These are phyloP conservation scores for Nidula microcarpa DNA, from an alignment of 768 basidiomycete genomes.

Conservation along the genomic window DNA sequence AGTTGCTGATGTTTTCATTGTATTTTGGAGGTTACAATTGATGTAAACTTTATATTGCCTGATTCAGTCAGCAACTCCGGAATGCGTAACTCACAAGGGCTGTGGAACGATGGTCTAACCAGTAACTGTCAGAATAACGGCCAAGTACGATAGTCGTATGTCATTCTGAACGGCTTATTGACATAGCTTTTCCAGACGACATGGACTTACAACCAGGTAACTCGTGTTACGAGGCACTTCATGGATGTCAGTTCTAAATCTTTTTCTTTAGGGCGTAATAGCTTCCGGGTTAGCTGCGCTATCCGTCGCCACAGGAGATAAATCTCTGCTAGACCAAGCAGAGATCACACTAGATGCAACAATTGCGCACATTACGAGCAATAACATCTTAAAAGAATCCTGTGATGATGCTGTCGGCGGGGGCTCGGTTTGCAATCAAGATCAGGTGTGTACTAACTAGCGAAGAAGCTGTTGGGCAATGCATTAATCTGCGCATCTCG, in stretches of 20 bases:
- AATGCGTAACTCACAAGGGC: conserved; percentile 40
- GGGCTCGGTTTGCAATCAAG: conserved; percentile 37
- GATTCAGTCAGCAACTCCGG: conserved; percentile 34
- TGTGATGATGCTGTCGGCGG: conserved; percentile 44
- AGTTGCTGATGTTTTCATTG: conserved; percentile 7
- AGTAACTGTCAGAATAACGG: conserved; percentile 39
- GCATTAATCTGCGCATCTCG: background rate
- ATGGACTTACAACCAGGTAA: conserved; percentile 59
- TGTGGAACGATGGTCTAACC: conserved; percentile 43
- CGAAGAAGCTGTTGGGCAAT: background rate
- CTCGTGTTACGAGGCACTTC: background rate
- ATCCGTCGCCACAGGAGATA: conserved; percentile 33
- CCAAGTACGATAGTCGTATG: conserved; percentile 20
- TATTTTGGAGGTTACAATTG: background rate
- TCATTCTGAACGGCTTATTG: background rate
- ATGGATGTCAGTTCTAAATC: background rate
- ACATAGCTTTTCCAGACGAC: conserved; percentile 32
- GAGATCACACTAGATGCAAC: conserved; percentile 53
- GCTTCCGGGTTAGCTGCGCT: conserved; percentile 51
- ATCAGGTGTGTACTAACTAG: conserved; percentile 30
- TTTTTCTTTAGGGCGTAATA: conserved; percentile 41
- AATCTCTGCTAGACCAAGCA: conserved; percentile 38
- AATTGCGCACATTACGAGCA: conserved; percentile 31
- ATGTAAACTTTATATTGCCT: background rate
- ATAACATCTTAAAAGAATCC: conserved; percentile 44